phyloP scores from a whole-genome alignment of 1,284 basidiomycete species.

The Neolentinus lepideus region DNA sequence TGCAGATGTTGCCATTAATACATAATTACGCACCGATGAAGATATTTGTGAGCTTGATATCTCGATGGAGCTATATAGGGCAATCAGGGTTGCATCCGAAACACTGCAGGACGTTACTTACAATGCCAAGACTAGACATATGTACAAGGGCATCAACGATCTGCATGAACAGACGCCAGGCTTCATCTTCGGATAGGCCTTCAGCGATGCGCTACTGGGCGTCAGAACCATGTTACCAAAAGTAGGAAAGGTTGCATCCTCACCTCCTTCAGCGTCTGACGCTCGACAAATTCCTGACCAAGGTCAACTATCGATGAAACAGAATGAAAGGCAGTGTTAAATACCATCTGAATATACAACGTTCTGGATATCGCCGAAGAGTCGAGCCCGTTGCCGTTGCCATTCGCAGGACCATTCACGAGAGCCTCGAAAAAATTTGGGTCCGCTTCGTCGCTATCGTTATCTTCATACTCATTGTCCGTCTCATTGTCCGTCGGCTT shows the following conservation, averaged over 20 bases:
- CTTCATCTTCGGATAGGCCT: constrained; percentile 76
- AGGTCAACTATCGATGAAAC: background rate
- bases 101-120: constrained; percentile 22
- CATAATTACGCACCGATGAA: constrained; percentile 61
- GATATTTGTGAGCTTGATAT: constrained; percentile 90
- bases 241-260: constrained; percentile 5
- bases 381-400: constrained; percentile 7
- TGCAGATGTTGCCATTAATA: background rate
- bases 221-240: constrained; percentile 1
- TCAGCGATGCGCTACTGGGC: constrained; percentile 62
- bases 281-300: constrained; percentile 77
- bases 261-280: constrained; percentile 78
- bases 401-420: background rate
- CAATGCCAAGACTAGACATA: constrained; percentile 84
- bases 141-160: constrained; percentile 91
- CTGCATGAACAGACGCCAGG: constrained; percentile 88
- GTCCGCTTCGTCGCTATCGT: constrained; percentile 34
- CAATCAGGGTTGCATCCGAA: background rate
- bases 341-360: constrained; percentile 87
- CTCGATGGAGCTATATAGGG: constrained; percentile 66
- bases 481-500: constrained; percentile 23
- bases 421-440: constrained; percentile 30
- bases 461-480: constrained; percentile 18
- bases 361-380: constrained; percentile 46
- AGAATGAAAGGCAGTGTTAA: background rate